Conservation (phyloP, 2,329 filamentous ascomycete genomes). For the Colletotrichum costaricense region DNA sequence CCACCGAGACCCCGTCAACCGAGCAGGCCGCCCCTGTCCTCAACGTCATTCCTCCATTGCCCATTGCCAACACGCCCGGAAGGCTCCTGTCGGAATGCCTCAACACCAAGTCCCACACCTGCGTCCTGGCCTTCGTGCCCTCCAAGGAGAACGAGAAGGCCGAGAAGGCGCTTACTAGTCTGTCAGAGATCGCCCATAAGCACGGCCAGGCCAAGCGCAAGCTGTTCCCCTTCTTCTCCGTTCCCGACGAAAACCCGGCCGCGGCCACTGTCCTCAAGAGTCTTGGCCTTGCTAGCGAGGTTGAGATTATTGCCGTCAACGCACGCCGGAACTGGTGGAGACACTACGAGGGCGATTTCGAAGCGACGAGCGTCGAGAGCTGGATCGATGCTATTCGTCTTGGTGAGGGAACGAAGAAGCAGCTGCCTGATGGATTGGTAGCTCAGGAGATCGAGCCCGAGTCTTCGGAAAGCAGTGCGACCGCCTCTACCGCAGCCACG, state of each 20-base stretch:
- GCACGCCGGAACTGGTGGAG: slow-evolving; percentile 89
- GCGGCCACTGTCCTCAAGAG: slow-evolving; percentile 60
- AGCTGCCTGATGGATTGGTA: slow-evolving; percentile 73
- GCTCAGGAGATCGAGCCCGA: slow-evolving; percentile 42
- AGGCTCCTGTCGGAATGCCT: slow-evolving; percentile 80
- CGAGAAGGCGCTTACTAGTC: slow-evolving; percentile 68
- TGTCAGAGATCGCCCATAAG: slow-evolving; percentile 82
- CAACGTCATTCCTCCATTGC: slow-evolving; percentile 68
- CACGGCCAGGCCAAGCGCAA: slow-evolving; percentile 73
- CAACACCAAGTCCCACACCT: slow-evolving; percentile 80
- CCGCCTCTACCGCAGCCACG: slow-evolving; percentile 27
- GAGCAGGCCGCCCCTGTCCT: slow-evolving; percentile 42
- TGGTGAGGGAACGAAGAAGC: slow-evolving; percentile 85
- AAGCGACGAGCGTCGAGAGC: slow-evolving; percentile 73
- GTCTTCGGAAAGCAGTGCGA: slow-evolving; percentile 6
- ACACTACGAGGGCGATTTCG: slow-evolving; percentile 73
- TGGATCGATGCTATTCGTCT: slow-evolving; percentile 95
- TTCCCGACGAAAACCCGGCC: slow-evolving; percentile 62
- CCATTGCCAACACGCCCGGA: slow-evolving; percentile 70
- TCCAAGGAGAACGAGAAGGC: slow-evolving; percentile 58
- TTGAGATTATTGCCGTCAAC: slow-evolving; percentile 86
- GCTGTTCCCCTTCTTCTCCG: slow-evolving; percentile 85
- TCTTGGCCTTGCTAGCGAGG: slow-evolving; percentile 70
- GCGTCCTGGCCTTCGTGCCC: slow-evolving; percentile 81
- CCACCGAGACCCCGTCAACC: slow-evolving; percentile 48